Percentiles rank a stretch among this genome's conserved stretches.
phyloP scores from a whole-genome alignment of 176 grass and related monocot genomes.

The Carex littledalei region DNA sequence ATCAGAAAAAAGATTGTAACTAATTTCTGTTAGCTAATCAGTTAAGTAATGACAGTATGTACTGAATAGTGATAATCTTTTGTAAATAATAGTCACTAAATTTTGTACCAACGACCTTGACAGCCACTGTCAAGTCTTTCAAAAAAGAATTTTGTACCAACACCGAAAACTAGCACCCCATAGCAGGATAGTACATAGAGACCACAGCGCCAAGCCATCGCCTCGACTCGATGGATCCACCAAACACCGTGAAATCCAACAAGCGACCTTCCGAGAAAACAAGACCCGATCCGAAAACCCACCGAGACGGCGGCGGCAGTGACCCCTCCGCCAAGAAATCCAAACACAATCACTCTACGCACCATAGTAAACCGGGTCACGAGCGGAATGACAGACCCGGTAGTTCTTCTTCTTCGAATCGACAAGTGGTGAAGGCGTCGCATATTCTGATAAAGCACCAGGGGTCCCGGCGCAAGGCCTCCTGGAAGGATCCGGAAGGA shows the following conservation, averaged over 20 bases:
- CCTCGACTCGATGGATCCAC: background rate
- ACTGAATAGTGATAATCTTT: too few species aligned
- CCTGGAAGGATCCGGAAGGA: conserved; percentile 80
- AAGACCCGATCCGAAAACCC: background rate
- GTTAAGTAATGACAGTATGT: too few species aligned
- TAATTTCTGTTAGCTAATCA: too few species aligned
- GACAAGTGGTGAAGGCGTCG: conserved; percentile 52
- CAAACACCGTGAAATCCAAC: background rate
- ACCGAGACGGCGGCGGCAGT: background rate
- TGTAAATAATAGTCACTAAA: too few species aligned
- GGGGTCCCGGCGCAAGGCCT: conserved; percentile 81
- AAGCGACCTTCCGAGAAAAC: background rate
- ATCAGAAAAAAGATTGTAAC: too few species aligned
- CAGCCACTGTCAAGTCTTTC: too few species aligned
- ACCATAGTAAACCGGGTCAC: conserved; percentile 15
- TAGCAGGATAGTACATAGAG: background rate
- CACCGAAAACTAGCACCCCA: background rate
- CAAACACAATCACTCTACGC: conserved; percentile 11
- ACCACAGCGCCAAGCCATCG: background rate
- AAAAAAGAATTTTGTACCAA: too few species aligned
- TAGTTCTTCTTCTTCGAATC: conserved; percentile 15
- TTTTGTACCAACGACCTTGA: too few species aligned
- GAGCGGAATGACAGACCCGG: conserved; percentile 23
- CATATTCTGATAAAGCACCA: conserved; percentile 98
- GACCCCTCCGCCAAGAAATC: conserved; percentile 21